Evolutionary conservation across 495 filamentous ascomycete genomes (phyloP), one percentile per base, ranked within the genome.

Genomic region (Podospora fimiseda): DNA sequence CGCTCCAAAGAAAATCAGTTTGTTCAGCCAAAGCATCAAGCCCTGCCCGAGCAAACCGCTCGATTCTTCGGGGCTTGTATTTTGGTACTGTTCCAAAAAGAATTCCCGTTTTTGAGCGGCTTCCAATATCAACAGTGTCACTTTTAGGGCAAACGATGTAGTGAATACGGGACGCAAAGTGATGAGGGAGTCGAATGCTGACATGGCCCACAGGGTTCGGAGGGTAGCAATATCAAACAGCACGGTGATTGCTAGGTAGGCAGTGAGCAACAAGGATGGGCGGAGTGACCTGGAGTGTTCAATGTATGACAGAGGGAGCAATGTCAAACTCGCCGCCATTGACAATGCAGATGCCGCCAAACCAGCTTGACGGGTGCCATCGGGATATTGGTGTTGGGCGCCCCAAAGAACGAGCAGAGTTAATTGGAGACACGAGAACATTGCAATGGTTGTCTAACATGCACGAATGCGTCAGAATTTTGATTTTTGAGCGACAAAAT

Each of bases 21-120:
- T 63, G 54, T 81, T 83, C 50, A 85, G 65, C 82, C 83, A 87
- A 57, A 66, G 78, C 59, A 85, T 83, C 2, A 81, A 62, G 1
- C 61, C 66, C 15, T 68, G 70, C 52, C 69, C 76, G 50, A 76
- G 80, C 7, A 82, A 64, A 0, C 82, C 76, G 24, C 66, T 73
- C 0, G 72, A 79, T 13, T 75, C 75, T 54, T 87, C 84, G 0
- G 79, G 79, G 40, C 52, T 55, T 5, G 37, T 16, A 11, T 38
- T 38, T 3, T 27, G 42, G 39, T 24, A 41, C 37, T 27, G 22
- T 19, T 27, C 51, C 19, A 51, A 39, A 14, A 68, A 56, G 39
- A 55, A 53, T 9, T 23, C 14, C 21, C 40, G 27, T 51, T 68
- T 68, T 13, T 61, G 53, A 18, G 62, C 62, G 33, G 70, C 76